Percentiles rank a stretch among this genome's conserved stretches.
phyloP scores from a whole-genome alignment of 352 stramenopile species.

The Chrysophaeum taylorii region DNA sequence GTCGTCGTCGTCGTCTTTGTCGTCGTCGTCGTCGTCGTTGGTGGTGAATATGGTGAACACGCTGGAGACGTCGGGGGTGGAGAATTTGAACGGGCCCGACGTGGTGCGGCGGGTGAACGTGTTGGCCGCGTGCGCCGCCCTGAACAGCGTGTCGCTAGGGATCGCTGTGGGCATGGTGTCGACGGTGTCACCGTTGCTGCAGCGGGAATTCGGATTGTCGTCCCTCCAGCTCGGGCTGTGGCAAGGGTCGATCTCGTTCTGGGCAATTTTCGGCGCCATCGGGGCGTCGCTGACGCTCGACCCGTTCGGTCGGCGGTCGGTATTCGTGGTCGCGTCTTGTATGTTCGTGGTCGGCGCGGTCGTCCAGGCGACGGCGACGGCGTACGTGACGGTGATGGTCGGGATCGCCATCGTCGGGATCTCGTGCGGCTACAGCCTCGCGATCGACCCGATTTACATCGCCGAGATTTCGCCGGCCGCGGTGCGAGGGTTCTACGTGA shows the following conservation, averaged over 20 bases:
- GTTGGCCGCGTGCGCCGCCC: not conserved
- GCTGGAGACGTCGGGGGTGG: no score
- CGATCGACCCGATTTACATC: conserved; percentile 25
- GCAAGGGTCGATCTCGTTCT: not conserved
- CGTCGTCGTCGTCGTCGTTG: no score
- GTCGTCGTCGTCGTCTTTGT: no score
- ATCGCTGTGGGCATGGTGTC: not conserved
- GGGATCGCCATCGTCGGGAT: conserved; percentile 11
- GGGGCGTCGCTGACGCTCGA: conserved; percentile 12
- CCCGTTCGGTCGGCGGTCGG: not conserved
- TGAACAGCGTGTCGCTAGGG: conserved; percentile 5
- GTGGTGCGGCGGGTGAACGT: not conserved
- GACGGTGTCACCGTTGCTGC: not conserved
- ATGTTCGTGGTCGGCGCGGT: conserved; percentile 17
- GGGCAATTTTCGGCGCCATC: not conserved
- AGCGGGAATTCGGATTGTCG: not conserved
- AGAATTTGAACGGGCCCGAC: no score
- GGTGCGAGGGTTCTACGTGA: conserved; percentile 17
- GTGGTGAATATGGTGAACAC: no score
- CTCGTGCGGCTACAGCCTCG: conserved; percentile 14
- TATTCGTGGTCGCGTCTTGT: conserved; percentile 6
- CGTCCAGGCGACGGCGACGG: not conserved
- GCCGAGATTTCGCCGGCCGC: conserved; percentile 15
- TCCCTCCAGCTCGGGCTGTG: not conserved
- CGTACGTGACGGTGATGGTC: conserved; percentile 9